Percentiles rank a stretch among this genome's conserved stretches.
These are phyloP conservation scores for Xylaria castorea DNA, from an alignment of 495 filamentous ascomycete genomes.

Conservation along the genomic window DNA sequence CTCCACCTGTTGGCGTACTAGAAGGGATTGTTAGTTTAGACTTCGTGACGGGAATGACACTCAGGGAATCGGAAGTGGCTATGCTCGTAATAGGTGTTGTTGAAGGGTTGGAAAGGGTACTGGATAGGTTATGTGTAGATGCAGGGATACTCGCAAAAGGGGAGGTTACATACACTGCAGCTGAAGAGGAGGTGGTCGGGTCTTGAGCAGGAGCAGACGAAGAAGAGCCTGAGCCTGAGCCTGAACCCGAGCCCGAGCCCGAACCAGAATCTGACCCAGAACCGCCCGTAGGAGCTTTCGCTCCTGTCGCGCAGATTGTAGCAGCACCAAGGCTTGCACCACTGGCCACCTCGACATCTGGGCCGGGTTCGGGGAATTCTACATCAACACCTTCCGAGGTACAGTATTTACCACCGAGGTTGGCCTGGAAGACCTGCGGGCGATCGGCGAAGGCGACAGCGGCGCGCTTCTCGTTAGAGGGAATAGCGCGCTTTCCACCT, in stretches of 20 bases:
- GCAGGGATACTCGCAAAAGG: not conserved
- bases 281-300: slow-evolving; percentile 37
- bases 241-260: slow-evolving; percentile 31
- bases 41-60: slow-evolving; percentile 9
- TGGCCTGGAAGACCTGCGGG: slow-evolving; percentile 66
- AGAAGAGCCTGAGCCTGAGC: slow-evolving; percentile 11
- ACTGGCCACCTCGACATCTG: slow-evolving; percentile 57
- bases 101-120: not conserved
- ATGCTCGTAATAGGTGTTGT: not conserved
- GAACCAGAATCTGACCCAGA: slow-evolving; percentile 31
- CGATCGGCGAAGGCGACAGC: slow-evolving; percentile 54
- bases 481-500: slow-evolving; percentile 39
- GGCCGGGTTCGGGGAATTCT: slow-evolving; percentile 76
- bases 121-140: not conserved
- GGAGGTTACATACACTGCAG: slow-evolving; percentile 28
- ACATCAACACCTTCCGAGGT: slow-evolving; percentile 63
- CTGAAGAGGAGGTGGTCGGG: slow-evolving; percentile 8
- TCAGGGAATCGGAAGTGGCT: not conserved
- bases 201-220: slow-evolving; percentile 16
- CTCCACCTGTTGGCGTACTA: slow-evolving; percentile 38
- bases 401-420: slow-evolving; percentile 59
- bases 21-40: slow-evolving; percentile 31
- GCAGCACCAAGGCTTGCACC: slow-evolving; percentile 39
- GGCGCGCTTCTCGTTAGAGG: slow-evolving; percentile 37
- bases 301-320: slow-evolving; percentile 44